Evolutionary conservation across 2,329 filamentous ascomycete genomes (phyloP).

Genomic region (Aurifilum marmelostoma): DNA sequence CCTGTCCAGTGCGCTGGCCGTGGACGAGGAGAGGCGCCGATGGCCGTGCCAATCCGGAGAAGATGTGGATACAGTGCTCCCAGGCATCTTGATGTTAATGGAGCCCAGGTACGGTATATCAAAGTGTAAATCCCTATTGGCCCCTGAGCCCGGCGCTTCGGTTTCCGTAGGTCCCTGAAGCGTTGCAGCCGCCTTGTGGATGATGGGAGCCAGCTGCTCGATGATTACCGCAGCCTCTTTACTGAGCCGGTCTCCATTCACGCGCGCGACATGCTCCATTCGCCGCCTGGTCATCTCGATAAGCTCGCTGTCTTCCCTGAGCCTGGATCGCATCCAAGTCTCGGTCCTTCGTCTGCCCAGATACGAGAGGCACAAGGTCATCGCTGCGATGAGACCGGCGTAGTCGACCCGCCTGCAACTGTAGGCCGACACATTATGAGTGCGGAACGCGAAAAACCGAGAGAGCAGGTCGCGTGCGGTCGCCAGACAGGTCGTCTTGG

Average conservation of each 20-base stretch:
- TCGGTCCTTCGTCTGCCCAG: conserved; percentile 40
- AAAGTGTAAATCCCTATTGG: conserved; percentile 40
- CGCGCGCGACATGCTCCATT: conserved; percentile 44
- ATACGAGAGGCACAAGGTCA: conserved; percentile 55
- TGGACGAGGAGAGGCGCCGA: conserved; percentile 13
- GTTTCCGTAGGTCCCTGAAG: background rate
- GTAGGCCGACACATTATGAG: conserved; percentile 41
- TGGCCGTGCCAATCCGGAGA: conserved; percentile 14
- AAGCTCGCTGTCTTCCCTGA: conserved; percentile 41
- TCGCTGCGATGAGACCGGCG: conserved; percentile 53
- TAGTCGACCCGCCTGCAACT: conserved; percentile 57
- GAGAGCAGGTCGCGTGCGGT: conserved; percentile 55
- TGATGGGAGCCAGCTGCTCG: conserved; percentile 47
- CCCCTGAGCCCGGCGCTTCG: conserved; percentile 27
- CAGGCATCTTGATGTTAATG: conserved; percentile 45
- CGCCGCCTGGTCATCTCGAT: conserved; percentile 42
- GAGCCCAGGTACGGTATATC: conserved; percentile 52
- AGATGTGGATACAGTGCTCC: conserved; percentile 6
- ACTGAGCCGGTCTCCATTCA: conserved; percentile 47
- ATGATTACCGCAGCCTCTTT: conserved; percentile 49
- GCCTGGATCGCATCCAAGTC: conserved; percentile 30
- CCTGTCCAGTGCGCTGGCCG: conserved; percentile 17
- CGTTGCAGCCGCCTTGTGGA: conserved; percentile 35
- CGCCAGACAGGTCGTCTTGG: conserved; percentile 51
- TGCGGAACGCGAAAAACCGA: conserved; percentile 52